Conservation (phyloP, 768 basidiomycete species). For the Termitomyces sp. region DNA sequence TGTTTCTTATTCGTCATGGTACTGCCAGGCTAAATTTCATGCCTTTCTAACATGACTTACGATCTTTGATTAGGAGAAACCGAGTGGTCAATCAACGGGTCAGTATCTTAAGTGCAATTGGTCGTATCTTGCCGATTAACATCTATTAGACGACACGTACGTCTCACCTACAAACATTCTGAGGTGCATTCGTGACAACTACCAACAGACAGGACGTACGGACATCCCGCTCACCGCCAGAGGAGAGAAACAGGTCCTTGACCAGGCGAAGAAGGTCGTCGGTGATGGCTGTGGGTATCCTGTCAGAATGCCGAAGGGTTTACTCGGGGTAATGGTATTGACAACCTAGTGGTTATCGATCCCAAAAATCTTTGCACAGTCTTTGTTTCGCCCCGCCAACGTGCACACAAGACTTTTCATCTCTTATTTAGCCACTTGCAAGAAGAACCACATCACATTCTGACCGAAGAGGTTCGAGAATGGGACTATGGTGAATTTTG, state of each 20-base stretch:
- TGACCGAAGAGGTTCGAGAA: constrained; percentile 68
- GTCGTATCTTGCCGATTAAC: background rate
- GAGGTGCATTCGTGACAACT: background rate
- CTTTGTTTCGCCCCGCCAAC: constrained; percentile 80
- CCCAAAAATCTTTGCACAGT: constrained; percentile 71
- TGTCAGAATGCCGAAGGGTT: background rate
- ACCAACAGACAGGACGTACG: constrained; percentile 68
- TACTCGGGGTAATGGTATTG: background rate
- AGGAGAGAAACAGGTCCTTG: constrained; percentile 67
- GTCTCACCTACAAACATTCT: constrained; percentile 14
- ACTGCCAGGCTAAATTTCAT: background rate
- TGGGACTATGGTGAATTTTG: constrained; percentile 70
- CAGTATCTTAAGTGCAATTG: constrained; percentile 17
- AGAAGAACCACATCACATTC: constrained; percentile 41
- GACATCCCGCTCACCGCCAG: constrained; percentile 83
- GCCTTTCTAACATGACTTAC: background rate
- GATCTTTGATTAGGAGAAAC: constrained; percentile 62
- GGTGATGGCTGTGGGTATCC: constrained; percentile 67
- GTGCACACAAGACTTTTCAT: constrained; percentile 84
- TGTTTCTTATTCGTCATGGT: constrained; percentile 83
- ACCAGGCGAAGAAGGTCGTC: constrained; percentile 60
- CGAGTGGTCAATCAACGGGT: constrained; percentile 90
- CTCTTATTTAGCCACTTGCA: constrained; percentile 56
- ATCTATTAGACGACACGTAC: constrained; percentile 53
- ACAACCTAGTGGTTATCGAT: constrained; percentile 63